Conservation (phyloP, 345 rosid genomes). For the Eucalyptus shirleyi region DNA sequence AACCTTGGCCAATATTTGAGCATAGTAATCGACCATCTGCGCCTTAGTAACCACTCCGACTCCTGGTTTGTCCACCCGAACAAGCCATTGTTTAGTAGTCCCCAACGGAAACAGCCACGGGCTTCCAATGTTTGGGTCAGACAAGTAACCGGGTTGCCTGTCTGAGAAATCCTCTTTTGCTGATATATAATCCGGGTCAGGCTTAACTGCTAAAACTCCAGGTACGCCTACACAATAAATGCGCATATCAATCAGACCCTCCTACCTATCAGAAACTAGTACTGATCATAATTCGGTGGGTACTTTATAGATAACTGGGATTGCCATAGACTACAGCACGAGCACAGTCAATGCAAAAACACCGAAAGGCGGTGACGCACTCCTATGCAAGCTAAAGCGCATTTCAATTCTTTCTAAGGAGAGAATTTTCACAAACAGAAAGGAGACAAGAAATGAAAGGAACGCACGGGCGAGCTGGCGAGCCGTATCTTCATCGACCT, state of each 20-base stretch:
- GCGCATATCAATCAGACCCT: not conserved
- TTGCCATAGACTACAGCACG: not conserved
- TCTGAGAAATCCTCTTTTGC: constrained; percentile 21
- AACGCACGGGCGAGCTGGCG: constrained; percentile 40
- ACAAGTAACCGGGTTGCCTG: not conserved
- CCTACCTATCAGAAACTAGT: not conserved
- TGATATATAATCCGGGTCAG: constrained; percentile 37
- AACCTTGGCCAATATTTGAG: constrained; percentile 58
- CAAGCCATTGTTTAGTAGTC: constrained; percentile 62
- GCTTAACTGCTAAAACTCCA: constrained; percentile 56
- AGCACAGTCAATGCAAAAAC: not conserved
- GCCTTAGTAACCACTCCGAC: constrained; percentile 78
- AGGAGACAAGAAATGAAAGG: not conserved
- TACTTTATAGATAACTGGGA: not conserved
- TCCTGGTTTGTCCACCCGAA: constrained; percentile 60
- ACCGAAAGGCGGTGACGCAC: not conserved
- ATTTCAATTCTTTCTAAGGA: not conserved
- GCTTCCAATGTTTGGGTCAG: constrained; percentile 3
- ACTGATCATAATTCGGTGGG: not conserved
- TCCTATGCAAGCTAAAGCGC: not conserved
- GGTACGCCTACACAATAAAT: constrained; percentile 44
- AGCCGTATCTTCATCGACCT: constrained; percentile 55
- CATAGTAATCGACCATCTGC: constrained; percentile 85
- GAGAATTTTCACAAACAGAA: not conserved
- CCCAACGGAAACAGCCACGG: constrained; percentile 45